Conservation (phyloP, 306 rosid species). For the Begonia peltatifolia region DNA sequence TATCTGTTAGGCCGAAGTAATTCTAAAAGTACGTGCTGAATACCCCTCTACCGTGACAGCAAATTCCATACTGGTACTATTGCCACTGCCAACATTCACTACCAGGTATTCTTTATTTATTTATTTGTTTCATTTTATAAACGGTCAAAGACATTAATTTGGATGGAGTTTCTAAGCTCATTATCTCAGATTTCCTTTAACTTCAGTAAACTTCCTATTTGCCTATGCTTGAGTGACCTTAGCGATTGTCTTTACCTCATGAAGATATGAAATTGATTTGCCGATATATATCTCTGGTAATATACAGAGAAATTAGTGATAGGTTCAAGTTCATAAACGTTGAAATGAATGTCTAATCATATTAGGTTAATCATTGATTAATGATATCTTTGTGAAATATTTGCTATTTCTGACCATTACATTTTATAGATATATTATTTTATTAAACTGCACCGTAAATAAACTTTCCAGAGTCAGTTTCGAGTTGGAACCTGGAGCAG, state of each 20-base stretch:
- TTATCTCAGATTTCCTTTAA: too few species aligned
- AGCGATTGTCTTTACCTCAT: too few species aligned
- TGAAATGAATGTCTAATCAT: too few species aligned
- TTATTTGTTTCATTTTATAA: constrained; percentile 11
- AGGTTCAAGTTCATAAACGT: too few species aligned
- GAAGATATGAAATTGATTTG: too few species aligned
- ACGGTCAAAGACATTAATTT: neutral
- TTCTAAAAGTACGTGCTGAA: constrained; percentile 67
- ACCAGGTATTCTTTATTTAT: constrained; percentile 35
- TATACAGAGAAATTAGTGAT: too few species aligned
- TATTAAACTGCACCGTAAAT: neutral
- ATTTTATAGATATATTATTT: neutral
- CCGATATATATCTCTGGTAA: too few species aligned
- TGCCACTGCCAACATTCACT: constrained; percentile 75
- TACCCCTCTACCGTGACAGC: constrained; percentile 61
- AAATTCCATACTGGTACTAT: constrained; percentile 48
- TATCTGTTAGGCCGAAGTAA: constrained; percentile 62
- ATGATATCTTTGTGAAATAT: too few species aligned
- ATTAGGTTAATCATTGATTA: too few species aligned
- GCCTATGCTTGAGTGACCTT: too few species aligned
- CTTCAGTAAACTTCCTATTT: too few species aligned
- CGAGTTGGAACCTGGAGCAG: constrained; percentile 77
- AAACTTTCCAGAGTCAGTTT: constrained; percentile 52
- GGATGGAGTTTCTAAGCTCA: neutral
- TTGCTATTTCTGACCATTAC: neutral